phyloP scores from a whole-genome alignment of 108 stramenopile species.

The Cylindrotheca fusiformis region DNA sequence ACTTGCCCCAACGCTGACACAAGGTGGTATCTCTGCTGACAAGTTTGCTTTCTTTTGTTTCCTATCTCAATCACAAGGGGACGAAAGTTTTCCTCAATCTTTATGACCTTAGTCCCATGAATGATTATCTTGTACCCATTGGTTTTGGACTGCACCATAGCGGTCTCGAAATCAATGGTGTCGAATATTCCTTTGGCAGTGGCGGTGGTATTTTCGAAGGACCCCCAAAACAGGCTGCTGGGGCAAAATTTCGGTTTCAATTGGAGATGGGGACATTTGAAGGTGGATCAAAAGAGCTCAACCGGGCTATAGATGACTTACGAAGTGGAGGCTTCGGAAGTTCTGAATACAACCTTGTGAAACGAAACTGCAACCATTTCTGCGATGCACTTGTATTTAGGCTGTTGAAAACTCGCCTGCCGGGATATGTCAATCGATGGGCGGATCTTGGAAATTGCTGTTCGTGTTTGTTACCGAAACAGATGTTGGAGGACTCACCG shows the following conservation, averaged over 20 bases:
- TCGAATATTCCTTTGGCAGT: slow-evolving; percentile 77
- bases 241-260: slow-evolving; percentile 60
- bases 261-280: slow-evolving; percentile 79
- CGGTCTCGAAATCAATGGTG: slow-evolving; percentile 81
- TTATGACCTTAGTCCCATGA: slow-evolving; percentile 83
- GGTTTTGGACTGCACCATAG: slow-evolving; percentile 89
- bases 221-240: slow-evolving; percentile 60
- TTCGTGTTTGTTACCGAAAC: slow-evolving; percentile 77
- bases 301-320: slow-evolving; percentile 66
- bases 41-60: neutral
- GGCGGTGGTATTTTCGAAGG: slow-evolving; percentile 81
- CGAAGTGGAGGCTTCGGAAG: slow-evolving; percentile 58
- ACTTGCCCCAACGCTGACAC: neutral
- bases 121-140: slow-evolving; percentile 66
- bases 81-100: slow-evolving; percentile 76
- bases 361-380: slow-evolving; percentile 92
- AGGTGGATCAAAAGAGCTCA: slow-evolving; percentile 65
- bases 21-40: neutral
- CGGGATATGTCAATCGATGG: slow-evolving; percentile 85
- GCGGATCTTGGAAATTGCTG: slow-evolving; percentile 79
- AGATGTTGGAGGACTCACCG: slow-evolving; percentile 75
- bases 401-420: slow-evolving; percentile 61
- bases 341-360: slow-evolving; percentile 73
- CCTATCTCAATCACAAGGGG: slow-evolving; percentile 23
- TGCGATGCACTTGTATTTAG: slow-evolving; percentile 80